These are phyloP conservation scores for Periconia digitata DNA, from an alignment of 2,329 filamentous ascomycete genomes.

Conservation along the genomic window DNA sequence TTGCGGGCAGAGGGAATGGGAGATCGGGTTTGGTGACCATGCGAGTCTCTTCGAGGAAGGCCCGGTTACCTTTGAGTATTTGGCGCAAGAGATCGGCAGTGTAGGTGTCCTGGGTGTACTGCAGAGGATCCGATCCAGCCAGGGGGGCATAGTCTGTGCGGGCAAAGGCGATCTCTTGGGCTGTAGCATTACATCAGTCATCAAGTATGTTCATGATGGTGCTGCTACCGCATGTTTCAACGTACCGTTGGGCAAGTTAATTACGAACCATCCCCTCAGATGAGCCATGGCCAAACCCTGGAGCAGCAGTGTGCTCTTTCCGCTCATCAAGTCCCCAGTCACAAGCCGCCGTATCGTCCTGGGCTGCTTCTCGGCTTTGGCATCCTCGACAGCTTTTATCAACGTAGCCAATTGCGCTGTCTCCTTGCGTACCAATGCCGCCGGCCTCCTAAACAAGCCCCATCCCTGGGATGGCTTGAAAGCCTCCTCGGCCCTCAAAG, in stretches of 20 bases:
- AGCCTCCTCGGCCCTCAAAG: conserved; percentile 78
- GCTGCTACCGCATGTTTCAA: neutral
- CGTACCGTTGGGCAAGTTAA: conserved; percentile 86
- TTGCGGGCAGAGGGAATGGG: conserved; percentile 59
- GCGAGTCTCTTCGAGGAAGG: conserved; percentile 59
- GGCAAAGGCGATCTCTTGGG: conserved; percentile 77
- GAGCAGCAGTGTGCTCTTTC: conserved; percentile 84
- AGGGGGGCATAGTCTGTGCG: conserved; percentile 79
- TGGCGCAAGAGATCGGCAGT: conserved; percentile 72
- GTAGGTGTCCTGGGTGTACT: conserved; percentile 79
- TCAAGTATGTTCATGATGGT: neutral
- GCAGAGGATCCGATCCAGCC: conserved; percentile 53
- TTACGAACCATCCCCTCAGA: conserved; percentile 82
- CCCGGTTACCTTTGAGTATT: conserved; percentile 71
- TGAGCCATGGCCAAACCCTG: conserved; percentile 83
- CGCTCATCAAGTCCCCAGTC: conserved; percentile 71
- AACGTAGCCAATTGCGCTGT: conserved; percentile 68
- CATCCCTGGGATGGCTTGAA: conserved; percentile 92
- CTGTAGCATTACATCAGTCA: conserved; percentile 47
- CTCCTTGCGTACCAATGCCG: conserved; percentile 75
- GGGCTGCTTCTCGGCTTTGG: conserved; percentile 54
- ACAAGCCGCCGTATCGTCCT: conserved; percentile 66
- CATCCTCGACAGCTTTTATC: conserved; percentile 55
- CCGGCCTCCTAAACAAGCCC: conserved; percentile 81
- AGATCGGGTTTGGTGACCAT: conserved; percentile 60